These are phyloP conservation scores for Bipolaris sorokiniana DNA, from an alignment of 2,329 filamentous ascomycete species.

Conservation along the genomic window DNA sequence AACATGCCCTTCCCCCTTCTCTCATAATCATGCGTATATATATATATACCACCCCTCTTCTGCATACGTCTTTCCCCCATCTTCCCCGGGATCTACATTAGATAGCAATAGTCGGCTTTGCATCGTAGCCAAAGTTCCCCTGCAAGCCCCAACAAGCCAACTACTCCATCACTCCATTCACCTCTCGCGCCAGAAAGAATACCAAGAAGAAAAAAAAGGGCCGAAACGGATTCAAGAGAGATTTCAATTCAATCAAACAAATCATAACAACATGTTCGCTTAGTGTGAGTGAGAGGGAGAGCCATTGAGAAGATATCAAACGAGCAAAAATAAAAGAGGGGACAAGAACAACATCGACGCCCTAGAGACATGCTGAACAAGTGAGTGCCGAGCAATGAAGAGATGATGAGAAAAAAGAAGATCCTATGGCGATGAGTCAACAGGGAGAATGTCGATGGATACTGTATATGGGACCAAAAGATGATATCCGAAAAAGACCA, in stretches of 20 bases:
- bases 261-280: constrained; percentile 3
- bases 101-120: no score
- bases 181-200: no score
- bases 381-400: background rate
- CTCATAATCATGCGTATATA: background rate
- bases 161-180: background rate
- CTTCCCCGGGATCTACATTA: no score
- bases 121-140: no score
- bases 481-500: background rate
- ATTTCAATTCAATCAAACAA: background rate
- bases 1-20: background rate
- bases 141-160: background rate
- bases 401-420: background rate
- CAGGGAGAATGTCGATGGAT: background rate
- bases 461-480: no score
- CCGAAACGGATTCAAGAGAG: background rate
- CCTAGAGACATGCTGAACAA: background rate
- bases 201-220: no score
- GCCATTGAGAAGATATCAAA: background rate
- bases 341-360: background rate
- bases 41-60: background rate
- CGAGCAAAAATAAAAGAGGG: background rate
- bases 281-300: background rate
- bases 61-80: no score
- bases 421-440: background rate